phyloP scores from a whole-genome alignment of 1,284 basidiomycete genomes.

The Malassezia slooffiae region DNA sequence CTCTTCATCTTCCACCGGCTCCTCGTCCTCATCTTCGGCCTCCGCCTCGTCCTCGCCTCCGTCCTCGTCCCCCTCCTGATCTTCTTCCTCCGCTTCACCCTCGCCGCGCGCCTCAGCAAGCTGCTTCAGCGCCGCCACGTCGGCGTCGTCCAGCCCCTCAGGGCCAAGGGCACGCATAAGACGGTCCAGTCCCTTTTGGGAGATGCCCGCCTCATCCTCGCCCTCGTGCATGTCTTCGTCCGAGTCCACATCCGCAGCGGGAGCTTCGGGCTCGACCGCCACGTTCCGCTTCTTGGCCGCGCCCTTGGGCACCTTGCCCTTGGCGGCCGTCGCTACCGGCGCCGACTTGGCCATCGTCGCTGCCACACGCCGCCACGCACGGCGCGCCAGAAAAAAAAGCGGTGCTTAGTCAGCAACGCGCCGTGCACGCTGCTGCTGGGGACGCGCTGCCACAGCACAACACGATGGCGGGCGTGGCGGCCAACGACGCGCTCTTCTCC shows the following conservation, averaged over 20 bases:
- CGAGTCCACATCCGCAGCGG: slow-evolving; percentile 14
- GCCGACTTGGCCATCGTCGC: not conserved
- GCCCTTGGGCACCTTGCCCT: not conserved
- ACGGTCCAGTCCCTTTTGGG: slow-evolving; percentile 33
- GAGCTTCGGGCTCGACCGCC: slow-evolving; percentile 7
- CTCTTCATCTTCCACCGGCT: slow-evolving; percentile 15
- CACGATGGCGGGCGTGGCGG: not conserved
- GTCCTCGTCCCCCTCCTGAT: slow-evolving; percentile 19
- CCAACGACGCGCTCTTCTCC: slow-evolving; percentile 11
- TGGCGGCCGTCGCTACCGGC: not conserved
- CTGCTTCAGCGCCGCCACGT: slow-evolving; percentile 27
- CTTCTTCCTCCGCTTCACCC: slow-evolving; percentile 22
- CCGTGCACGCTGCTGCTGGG: not conserved
- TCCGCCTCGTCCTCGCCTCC: slow-evolving; percentile 21
- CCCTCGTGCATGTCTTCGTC: slow-evolving; percentile 26
- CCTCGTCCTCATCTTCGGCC: slow-evolving; percentile 15
- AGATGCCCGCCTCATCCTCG: slow-evolving; percentile 36
- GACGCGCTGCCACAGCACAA: too few relatives aligned
- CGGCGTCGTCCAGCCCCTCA: slow-evolving; percentile 37
- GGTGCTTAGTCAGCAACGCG: slow-evolving; percentile 1
- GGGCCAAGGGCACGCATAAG: slow-evolving; percentile 39
- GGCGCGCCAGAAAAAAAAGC: slow-evolving; percentile 3
- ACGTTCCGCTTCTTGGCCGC: not conserved
- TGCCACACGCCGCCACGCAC: too few relatives aligned
- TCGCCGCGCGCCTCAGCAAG: slow-evolving; percentile 19